phyloP scores from a whole-genome alignment of 805 yeast species.

The Candida multigemmis region DNA sequence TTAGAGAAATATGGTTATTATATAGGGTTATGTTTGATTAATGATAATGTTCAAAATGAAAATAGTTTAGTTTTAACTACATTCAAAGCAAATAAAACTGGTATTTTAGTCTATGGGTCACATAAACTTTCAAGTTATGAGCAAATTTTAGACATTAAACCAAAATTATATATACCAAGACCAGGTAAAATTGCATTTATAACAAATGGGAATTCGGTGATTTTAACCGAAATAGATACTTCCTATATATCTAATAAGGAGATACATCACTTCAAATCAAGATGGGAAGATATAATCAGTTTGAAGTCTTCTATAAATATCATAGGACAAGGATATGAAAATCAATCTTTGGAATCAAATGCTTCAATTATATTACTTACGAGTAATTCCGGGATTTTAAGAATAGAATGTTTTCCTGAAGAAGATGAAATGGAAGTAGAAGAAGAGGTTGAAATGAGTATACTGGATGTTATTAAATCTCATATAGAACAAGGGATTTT shows the following conservation, averaged over 20 bases:
- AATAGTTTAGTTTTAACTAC: slow-evolving; percentile 43
- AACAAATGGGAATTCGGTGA: slow-evolving; percentile 49
- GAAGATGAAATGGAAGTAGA: slow-evolving; percentile 4
- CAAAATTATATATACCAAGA: slow-evolving; percentile 46
- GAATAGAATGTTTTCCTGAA: slow-evolving; percentile 40
- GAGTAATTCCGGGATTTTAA: slow-evolving; percentile 50
- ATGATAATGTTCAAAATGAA: slow-evolving; percentile 6
- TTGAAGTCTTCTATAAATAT: slow-evolving; percentile 46
- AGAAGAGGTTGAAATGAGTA: slow-evolving; percentile 7
- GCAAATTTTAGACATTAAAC: slow-evolving; percentile 14
- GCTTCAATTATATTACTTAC: slow-evolving; percentile 42
- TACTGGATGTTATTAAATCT: slow-evolving; percentile 48
- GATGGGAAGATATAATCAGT: slow-evolving; percentile 77
- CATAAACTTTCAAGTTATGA: slow-evolving; percentile 48
- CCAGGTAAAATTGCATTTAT: slow-evolving; percentile 56
- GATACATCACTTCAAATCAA: slow-evolving; percentile 26
- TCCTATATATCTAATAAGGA: slow-evolving; percentile 14
- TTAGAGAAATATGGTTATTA: slow-evolving; percentile 24
- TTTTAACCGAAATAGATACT: slow-evolving; percentile 52
- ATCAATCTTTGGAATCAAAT: slow-evolving; percentile 16
- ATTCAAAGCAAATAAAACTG: slow-evolving; percentile 39
- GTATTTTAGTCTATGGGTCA: slow-evolving; percentile 50
- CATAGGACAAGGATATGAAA: slow-evolving; percentile 53
- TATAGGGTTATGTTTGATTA: slow-evolving; percentile 25
- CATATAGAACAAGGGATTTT: slow-evolving; percentile 82